Percentiles rank a stretch among this genome's conserved stretches.
Evolutionary conservation across 2,329 filamentous ascomycete genomes (phyloP).

Genomic region (Penicillium sp.): DNA sequence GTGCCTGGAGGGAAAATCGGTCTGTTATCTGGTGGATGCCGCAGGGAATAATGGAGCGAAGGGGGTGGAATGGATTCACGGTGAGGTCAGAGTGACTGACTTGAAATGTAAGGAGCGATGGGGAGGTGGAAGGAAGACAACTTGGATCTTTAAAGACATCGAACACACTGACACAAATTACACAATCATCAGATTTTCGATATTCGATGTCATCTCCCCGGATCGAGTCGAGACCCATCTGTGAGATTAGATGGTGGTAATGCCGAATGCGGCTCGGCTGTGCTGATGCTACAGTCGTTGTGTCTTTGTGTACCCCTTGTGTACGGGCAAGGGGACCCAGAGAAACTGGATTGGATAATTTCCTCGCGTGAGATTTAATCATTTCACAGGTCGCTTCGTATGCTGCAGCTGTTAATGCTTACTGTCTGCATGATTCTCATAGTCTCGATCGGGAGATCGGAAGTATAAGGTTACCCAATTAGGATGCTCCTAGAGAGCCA

Average conservation of each 20-base stretch:
- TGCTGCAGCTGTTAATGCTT: background rate
- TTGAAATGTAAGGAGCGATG: slow-evolving; percentile 6
- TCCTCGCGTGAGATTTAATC: too few species aligned
- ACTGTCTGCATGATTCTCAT: too few species aligned
- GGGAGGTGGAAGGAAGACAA: slow-evolving; percentile 4
- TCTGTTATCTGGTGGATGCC: background rate
- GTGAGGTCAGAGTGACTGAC: slow-evolving; percentile 19
- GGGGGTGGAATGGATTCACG: slow-evolving; percentile 5
- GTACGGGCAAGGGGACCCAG: background rate
- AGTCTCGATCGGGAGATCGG: background rate
- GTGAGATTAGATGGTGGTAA: background rate
- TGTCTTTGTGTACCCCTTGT: background rate
- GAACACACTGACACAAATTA: too few species aligned
- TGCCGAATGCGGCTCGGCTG: slow-evolving; percentile 1
- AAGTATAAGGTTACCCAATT: background rate
- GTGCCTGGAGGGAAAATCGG: background rate
- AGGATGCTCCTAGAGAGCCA: background rate
- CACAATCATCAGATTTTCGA: too few species aligned
- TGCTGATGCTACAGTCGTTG: background rate
- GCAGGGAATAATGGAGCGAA: background rate
- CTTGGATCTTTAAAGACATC: background rate
- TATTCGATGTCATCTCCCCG: background rate
- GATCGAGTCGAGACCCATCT: background rate
- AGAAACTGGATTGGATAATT: background rate
- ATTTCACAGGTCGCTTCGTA: background rate